A percentile compares a stretch with the other conserved stretches of the same genome.
phyloP scores from a whole-genome alignment of 2,329 filamentous ascomycete species.

The Microcyclospora tardicrescens region DNA sequence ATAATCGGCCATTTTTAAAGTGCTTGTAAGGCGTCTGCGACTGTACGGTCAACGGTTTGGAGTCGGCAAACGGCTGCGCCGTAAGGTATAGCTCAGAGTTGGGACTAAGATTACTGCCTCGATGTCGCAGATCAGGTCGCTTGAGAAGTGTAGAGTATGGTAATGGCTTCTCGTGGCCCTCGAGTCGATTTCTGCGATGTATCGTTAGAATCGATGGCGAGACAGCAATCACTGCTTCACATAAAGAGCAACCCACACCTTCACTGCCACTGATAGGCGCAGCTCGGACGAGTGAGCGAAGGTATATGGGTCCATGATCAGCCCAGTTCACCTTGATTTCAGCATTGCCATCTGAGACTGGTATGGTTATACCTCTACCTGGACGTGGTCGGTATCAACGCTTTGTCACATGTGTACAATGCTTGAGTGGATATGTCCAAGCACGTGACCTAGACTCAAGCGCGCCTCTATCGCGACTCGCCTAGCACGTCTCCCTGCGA shows the following conservation, averaged over 20 bases:
- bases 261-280: slow-evolving; percentile 53
- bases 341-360: no score
- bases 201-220: not conserved
- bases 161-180: slow-evolving; percentile 63
- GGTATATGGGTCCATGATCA: slow-evolving; percentile 82
- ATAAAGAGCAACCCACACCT: slow-evolving; percentile 40
- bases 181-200: slow-evolving; percentile 47
- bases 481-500: no score
- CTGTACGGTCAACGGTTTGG: slow-evolving; percentile 83
- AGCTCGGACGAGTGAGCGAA: slow-evolving; percentile 84
- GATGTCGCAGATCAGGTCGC: slow-evolving; percentile 67
- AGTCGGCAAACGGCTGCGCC: slow-evolving; percentile 87
- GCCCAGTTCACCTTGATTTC: no score
- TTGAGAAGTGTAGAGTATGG: slow-evolving; percentile 67
- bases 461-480: no score
- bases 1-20: slow-evolving; percentile 61
- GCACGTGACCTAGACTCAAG: no score
- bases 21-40: slow-evolving; percentile 86
- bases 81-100: slow-evolving; percentile 87
- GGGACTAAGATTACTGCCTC: slow-evolving; percentile 72
- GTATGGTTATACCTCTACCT: no score
- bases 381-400: no score
- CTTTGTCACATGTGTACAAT: no score
- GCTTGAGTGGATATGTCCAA: no score
- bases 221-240: slow-evolving; percentile 11